Base-by-base conservation (phyloP, 495 filamentous ascomycete genomes). In the Aspergillus bertholletiae region DNA sequence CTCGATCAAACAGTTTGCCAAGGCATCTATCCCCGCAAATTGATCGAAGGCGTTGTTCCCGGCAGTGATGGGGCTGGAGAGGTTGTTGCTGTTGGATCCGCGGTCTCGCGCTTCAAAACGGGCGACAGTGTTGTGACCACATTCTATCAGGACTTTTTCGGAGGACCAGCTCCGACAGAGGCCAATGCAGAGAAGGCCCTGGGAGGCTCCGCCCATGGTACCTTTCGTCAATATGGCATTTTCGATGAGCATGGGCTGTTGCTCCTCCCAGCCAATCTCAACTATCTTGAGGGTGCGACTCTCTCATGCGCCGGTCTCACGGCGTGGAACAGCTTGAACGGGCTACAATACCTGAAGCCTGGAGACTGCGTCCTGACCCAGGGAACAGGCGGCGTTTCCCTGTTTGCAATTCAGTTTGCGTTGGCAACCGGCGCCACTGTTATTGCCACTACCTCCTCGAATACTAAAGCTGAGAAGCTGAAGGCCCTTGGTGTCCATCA, bases 361-460 rank as follows among this genome's bases (percentile, higher is more conserved):
- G 86, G 85, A 1, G 67, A 88, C 27, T 70, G 56, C 17, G 83
- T 90, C 3, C 49, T 89, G 12, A 80, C 79, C 1, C 83, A 88
- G 57, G 86, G 86, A 3, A 88, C 83, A 0, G 86, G 86, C 1
- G 84, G 84, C 27, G 85, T 88, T 20, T 79, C 74, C 45, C 73
- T 88, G 13, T 88, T 88, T 58, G 84, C 75, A 9, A 52, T 65
- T 3, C 46, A 48, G 47, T 64, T 74, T 46, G 74, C 69, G 2
- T 71, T 73, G 54, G 63, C 66, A 1, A 60, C 58, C 24, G 71
- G 70, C 8, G 72, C 71, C 0, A 49, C 37, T 23, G 70, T 74
- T 20, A 72, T 79, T 48, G 69, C 72, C 6, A 79, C 74, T 1
- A 76, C 74, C 17, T 64, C 62, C 22, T 66, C 66, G 0, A 34